Base-by-base conservation (phyloP, 768 basidiomycete genomes). In the Tricholoma terreum region DNA sequence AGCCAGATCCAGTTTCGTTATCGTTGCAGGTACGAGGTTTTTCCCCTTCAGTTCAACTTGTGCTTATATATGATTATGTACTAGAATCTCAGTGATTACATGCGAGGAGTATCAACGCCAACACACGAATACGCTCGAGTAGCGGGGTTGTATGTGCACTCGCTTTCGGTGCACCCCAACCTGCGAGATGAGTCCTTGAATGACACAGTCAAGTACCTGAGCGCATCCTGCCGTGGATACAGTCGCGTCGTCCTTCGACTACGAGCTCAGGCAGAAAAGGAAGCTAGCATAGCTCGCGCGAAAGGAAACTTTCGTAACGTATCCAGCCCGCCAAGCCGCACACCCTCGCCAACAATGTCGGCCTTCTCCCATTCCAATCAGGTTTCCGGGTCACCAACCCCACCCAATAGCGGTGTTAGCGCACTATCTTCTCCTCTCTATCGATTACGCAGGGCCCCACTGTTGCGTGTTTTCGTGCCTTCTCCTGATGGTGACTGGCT, bases 401-500 rank as follows among this genome's bases (percentile, higher is more conserved):
- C 56, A 22, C 34, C 52, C 14, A 42, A 57, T 5, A 40, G 57
- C 38, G 33, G 54, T 30, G 49, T 38, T 54, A 51, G 43, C n/a
- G 65, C 68, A 21, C 90, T 89, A 77, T 80, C 75, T 42, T 92
- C 89, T 0, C 88, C 92, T 6, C 75, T 94, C 52, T 87, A 85
- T 77, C 78, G 84, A 30, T 68, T 79, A 8, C 80, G 85, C 14
- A 85, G 90, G 12, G 91, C 92, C 2, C 90, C 90, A 21, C 74
- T 93, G 17, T 65, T 94, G 60, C 76, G 89, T 19, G 89, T 91
- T 34, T 94, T 92, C 64, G 89, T 94, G 3, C 92, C 91, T 17
- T 90, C 88, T 8, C 89, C 89, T 0, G 90, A 92, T 53, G 91
- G 91, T 6, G 86, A 89, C 61, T 94, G 92, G 92, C 73, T 94